phyloP scores from a whole-genome alignment of 148 eudicot genomes.

The Vaccinium corymbosum region DNA sequence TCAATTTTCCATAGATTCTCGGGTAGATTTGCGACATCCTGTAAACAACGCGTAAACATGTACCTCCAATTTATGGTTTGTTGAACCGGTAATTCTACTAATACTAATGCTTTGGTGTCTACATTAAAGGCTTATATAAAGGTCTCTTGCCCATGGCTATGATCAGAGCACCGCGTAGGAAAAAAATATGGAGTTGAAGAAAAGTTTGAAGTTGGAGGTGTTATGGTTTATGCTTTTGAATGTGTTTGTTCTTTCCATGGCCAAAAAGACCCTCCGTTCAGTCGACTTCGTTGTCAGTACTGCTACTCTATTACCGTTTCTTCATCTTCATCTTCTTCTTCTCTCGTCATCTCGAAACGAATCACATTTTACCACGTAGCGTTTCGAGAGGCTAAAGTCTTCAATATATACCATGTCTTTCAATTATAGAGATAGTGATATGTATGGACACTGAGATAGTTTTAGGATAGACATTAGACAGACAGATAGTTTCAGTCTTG shows the following conservation, averaged over 20 bases:
- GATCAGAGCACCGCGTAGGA: neutral
- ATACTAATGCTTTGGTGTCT: no score
- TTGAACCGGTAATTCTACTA: no score
- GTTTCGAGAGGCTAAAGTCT: neutral
- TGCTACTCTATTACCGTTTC: neutral
- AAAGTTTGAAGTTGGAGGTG: neutral
- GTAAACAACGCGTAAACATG: no score
- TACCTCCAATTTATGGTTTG: no score
- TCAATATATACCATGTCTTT: neutral
- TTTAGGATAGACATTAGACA: no score
- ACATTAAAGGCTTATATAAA: neutral
- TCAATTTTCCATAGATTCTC: no score
- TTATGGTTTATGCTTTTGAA: neutral
- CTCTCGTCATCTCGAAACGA: neutral
- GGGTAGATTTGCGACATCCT: no score
- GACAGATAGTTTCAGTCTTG: no score
- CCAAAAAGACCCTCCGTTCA: neutral
- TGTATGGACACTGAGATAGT: no score
- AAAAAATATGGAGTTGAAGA: neutral
- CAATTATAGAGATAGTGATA: neutral
- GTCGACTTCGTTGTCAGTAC: neutral
- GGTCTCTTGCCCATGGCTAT: neutral
- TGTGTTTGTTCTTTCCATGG: neutral
- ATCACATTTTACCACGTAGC: neutral
- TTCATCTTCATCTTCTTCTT: neutral